These are phyloP conservation scores for Dillenia turbinata DNA, from an alignment of 164 flowering plant genomes.

Conservation along the genomic window DNA sequence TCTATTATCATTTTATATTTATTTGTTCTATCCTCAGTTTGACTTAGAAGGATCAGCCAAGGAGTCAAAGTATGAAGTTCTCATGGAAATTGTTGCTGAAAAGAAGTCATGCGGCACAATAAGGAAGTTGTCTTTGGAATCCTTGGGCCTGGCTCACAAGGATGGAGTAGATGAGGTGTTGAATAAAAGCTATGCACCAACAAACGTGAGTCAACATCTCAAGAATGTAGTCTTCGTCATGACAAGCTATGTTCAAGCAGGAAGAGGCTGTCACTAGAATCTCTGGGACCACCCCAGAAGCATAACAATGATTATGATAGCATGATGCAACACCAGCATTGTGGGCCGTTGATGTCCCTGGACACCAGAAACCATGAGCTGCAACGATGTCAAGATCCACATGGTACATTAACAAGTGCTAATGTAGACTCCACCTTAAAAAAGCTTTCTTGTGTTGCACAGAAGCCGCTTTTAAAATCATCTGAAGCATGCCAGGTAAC, in stretches of 20 bases:
- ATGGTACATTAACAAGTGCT: slow-evolving; percentile 1
- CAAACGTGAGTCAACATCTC: too few species aligned
- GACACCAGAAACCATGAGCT: slow-evolving; percentile 5
- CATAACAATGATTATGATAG: slow-evolving; percentile 14
- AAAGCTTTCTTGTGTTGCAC: not conserved
- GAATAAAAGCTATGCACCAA: slow-evolving; percentile 6
- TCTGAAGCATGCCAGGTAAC: not conserved
- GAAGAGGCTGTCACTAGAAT: slow-evolving; percentile 31
- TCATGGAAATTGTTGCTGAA: slow-evolving; percentile 3
- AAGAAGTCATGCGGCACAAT: slow-evolving; percentile 15
- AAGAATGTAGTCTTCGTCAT: too few species aligned
- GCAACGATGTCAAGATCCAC: slow-evolving; percentile 7
- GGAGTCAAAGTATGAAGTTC: slow-evolving; percentile 13
- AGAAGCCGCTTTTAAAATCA: slow-evolving; percentile 6
- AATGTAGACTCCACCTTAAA: not conserved
- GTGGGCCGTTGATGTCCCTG: slow-evolving; percentile 7
- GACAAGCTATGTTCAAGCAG: slow-evolving; percentile 15
- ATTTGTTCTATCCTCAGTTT: slow-evolving; percentile 19
- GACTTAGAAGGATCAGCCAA: slow-evolving; percentile 18
- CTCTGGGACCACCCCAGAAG: slow-evolving; percentile 12
- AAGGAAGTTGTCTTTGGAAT: slow-evolving; percentile 32
- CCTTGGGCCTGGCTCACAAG: slow-evolving; percentile 9
- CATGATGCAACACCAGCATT: slow-evolving; percentile 1
- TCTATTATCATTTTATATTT: not conserved
- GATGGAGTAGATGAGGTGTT: slow-evolving; percentile 15